A percentile compares a stretch with the other conserved stretches of the same genome.
Conservation (phyloP, 2,329 filamentous ascomycete species). For the Scedosporium apiospermum region DNA sequence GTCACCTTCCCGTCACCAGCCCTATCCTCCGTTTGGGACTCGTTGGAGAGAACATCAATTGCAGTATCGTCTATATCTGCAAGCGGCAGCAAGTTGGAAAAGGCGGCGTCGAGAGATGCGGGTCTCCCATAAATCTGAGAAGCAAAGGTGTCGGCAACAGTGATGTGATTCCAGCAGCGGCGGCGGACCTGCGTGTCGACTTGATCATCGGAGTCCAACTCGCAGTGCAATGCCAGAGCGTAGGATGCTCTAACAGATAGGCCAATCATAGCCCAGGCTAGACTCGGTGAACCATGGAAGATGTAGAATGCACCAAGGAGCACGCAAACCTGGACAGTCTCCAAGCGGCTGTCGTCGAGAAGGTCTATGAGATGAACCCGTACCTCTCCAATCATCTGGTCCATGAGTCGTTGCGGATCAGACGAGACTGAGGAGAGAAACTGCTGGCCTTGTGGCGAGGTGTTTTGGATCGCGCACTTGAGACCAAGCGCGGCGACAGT, state of each 20-base stretch:
- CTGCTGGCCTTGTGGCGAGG: constrained; percentile 5
- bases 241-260: constrained; percentile 12
- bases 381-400: constrained; percentile 10
- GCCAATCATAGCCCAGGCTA: constrained; percentile 12
- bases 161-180: constrained; percentile 21
- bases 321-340: constrained; percentile 10
- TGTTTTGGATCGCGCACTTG: constrained; percentile 10
- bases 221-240: constrained; percentile 12
- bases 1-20: constrained; percentile 4
- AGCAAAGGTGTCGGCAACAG: constrained; percentile 18
- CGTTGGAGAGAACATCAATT: constrained; percentile 1
- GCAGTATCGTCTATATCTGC: constrained; percentile 16
- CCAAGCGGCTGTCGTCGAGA: constrained; percentile 9
- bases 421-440: constrained; percentile 3
- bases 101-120: constrained; percentile 17
- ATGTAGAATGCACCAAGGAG: constrained; percentile 11
- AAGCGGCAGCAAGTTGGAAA: constrained; percentile 15
- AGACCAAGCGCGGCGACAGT: constrained; percentile 11
- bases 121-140: constrained; percentile 20
- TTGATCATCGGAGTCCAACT: constrained; percentile 4
- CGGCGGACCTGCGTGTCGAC: constrained; percentile 15
- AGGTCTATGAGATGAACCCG: constrained; percentile 10
- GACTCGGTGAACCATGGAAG: constrained; percentile 10
- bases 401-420: constrained; percentile 6
- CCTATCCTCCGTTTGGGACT: not conserved